phyloP scores from a whole-genome alignment of 2,329 filamentous ascomycete species.

The Fulvia fulva region DNA sequence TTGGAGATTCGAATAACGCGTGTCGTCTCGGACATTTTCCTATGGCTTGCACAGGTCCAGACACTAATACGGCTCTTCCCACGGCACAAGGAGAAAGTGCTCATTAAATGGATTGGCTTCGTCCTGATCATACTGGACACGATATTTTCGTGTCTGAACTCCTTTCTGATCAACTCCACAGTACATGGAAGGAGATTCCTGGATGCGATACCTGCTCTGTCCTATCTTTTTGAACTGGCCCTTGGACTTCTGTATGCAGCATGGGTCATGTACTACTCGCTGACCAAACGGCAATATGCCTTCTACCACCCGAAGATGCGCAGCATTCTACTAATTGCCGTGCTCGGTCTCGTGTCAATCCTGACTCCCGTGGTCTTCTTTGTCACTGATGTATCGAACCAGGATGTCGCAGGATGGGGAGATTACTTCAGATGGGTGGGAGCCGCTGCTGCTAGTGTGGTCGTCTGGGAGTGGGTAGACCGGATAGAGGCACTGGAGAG shows the following conservation, averaged over 20 bases:
- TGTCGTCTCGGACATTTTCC: slow-evolving; percentile 89
- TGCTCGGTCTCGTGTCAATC: slow-evolving; percentile 75
- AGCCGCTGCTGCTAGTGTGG: slow-evolving; percentile 87
- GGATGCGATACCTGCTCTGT: slow-evolving; percentile 85
- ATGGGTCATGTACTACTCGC: slow-evolving; percentile 88
- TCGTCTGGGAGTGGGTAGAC: slow-evolving; percentile 98
- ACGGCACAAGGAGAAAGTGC: slow-evolving; percentile 92
- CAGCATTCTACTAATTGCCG: slow-evolving; percentile 77
- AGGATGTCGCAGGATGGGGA: slow-evolving; percentile 84
- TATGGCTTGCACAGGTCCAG: slow-evolving; percentile 97
- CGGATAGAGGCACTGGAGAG: slow-evolving; percentile 87
- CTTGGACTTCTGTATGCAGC: slow-evolving; percentile 84
- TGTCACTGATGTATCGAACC: slow-evolving; percentile 81
- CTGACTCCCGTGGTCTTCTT: slow-evolving; percentile 90
- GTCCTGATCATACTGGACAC: slow-evolving; percentile 87
- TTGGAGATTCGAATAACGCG: slow-evolving; percentile 84
- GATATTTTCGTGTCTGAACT: slow-evolving; percentile 87
- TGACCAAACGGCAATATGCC: slow-evolving; percentile 88
- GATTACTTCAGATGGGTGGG: slow-evolving; percentile 97
- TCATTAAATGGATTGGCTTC: slow-evolving; percentile 98
- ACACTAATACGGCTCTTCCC: slow-evolving; percentile 94
- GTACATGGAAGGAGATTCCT: slow-evolving; percentile 67
- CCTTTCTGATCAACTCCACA: slow-evolving; percentile 63
- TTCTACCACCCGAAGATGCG: slow-evolving; percentile 89
- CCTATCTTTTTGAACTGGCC: slow-evolving; percentile 84